phyloP scores from a whole-genome alignment of 768 basidiomycete genomes.

The Auriscalpium orientale region DNA sequence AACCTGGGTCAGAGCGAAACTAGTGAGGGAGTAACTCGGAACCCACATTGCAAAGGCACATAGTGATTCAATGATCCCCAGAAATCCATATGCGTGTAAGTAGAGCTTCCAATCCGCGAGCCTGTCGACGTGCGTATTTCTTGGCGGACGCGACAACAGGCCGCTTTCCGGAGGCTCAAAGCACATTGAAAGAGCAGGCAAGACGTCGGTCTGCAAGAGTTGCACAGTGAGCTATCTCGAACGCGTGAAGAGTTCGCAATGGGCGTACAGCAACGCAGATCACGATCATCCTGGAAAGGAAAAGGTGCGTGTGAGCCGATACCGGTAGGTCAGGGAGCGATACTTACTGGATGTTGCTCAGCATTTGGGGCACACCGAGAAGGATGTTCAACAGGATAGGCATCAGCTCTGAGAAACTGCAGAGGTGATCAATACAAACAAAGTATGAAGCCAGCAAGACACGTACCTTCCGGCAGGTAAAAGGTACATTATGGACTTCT shows the following conservation, averaged over 20 bases:
- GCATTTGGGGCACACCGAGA: constrained; percentile 34
- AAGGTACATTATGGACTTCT: constrained; percentile 49
- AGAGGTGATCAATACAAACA: not conserved
- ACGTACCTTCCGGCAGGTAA: constrained; percentile 44
- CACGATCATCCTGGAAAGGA: constrained; percentile 31
- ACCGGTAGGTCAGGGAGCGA: constrained; percentile 30
- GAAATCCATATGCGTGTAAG: constrained; percentile 50
- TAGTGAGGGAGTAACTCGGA: constrained; percentile 6
- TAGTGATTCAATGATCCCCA: constrained; percentile 40
- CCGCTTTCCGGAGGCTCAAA: constrained; percentile 57
- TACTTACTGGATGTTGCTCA: constrained; percentile 30
- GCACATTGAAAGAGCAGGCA: constrained; percentile 45
- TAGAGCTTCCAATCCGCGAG: constrained; percentile 47
- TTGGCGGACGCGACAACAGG: constrained; percentile 45
- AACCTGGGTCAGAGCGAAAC: not conserved
- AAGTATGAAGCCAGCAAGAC: constrained; percentile 1
- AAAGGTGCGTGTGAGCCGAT: constrained; percentile 16
- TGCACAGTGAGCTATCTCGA: not conserved
- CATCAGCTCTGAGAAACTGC: constrained; percentile 53
- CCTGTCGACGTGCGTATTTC: constrained; percentile 47
- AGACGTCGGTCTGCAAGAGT: constrained; percentile 39
- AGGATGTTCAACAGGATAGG: constrained; percentile 46
- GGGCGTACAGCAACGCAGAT: constrained; percentile 38
- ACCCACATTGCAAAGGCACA: constrained; percentile 42
- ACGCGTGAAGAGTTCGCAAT: not conserved